These are phyloP conservation scores for Adenanthera pavonina DNA, from an alignment of 306 rosid species.

Conservation along the genomic window DNA sequence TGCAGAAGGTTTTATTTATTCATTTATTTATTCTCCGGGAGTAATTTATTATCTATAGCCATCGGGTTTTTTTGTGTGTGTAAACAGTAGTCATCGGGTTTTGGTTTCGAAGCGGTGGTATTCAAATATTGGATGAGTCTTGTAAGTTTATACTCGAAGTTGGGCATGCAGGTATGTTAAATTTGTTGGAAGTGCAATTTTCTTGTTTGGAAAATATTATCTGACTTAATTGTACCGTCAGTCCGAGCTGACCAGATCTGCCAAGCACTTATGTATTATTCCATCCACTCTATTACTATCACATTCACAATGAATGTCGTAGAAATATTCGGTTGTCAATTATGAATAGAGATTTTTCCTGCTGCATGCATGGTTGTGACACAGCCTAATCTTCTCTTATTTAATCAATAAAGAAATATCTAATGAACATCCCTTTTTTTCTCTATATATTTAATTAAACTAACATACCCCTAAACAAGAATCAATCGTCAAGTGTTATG, in stretches of 20 bases:
- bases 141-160: not conserved
- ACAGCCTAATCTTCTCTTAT: not conserved
- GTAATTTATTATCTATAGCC: slow-evolving; percentile 41
- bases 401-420: too few species aligned
- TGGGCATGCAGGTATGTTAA: not conserved
- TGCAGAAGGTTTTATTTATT: slow-evolving; percentile 45
- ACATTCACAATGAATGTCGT: too few species aligned
- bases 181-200: not conserved
- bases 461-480: too few species aligned
- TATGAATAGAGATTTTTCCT: not conserved
- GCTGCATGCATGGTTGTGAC: not conserved
- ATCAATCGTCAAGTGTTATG: too few species aligned
- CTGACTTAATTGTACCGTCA: not conserved
- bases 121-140: not conserved
- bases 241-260: not conserved
- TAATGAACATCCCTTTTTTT: too few species aligned
- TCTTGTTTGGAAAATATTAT: not conserved
- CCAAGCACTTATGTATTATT: not conserved
- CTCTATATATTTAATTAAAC: too few species aligned
- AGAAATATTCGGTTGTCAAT: not conserved
- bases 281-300: too few species aligned
- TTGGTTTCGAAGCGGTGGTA: slow-evolving; percentile 25
- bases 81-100: slow-evolving; percentile 1
- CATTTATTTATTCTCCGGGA: not conserved
- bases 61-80: not conserved